Conservation (phyloP, 2,329 filamentous ascomycete genomes). For the Cryphonectria naterciae region DNA sequence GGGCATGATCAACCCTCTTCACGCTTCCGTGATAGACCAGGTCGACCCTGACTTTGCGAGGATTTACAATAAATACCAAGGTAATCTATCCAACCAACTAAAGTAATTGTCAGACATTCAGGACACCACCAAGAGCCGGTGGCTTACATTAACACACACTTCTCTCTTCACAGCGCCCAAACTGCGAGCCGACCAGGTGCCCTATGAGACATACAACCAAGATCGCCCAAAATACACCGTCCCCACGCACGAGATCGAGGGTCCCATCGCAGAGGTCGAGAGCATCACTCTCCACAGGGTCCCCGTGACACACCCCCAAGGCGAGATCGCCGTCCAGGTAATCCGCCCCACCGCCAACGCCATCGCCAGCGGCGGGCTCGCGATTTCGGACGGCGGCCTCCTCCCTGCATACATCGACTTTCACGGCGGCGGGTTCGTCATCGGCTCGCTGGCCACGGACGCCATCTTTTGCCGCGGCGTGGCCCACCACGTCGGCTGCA, state of each 20-base stretch:
- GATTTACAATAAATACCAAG: conserved; percentile 43
- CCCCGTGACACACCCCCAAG: conserved; percentile 13
- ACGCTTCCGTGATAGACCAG: conserved; percentile 41
- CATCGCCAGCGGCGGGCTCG: conserved; percentile 12
- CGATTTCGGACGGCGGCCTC: conserved; percentile 3
- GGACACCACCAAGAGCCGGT: too few species aligned
- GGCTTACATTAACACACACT: neutral
- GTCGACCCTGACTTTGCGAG: conserved; percentile 44
- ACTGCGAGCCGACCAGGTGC: conserved; percentile 25
- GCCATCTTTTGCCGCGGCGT: conserved; percentile 21
- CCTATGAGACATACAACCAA: conserved; percentile 26
- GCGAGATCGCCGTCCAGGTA: conserved; percentile 24
- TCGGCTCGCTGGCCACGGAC: conserved; percentile 20
- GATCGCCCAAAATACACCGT: conserved; percentile 27
- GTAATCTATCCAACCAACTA: conserved; percentile 28
- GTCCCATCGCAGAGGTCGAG: conserved; percentile 11
- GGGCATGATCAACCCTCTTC: conserved; percentile 42
- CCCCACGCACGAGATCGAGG: conserved; percentile 20
- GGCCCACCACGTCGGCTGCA: conserved; percentile 24
- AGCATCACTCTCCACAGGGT: conserved; percentile 15
- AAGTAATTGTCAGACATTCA: too few species aligned
- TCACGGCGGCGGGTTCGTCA: conserved; percentile 29
- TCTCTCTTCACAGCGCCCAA: conserved; percentile 10
- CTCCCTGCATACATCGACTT: conserved; percentile 24
- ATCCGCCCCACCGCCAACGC: conserved; percentile 20